A percentile compares a stretch with the other conserved stretches of the same genome.
phyloP scores from a whole-genome alignment of 148 eudicot genomes.

The Polygonum maritimum region DNA sequence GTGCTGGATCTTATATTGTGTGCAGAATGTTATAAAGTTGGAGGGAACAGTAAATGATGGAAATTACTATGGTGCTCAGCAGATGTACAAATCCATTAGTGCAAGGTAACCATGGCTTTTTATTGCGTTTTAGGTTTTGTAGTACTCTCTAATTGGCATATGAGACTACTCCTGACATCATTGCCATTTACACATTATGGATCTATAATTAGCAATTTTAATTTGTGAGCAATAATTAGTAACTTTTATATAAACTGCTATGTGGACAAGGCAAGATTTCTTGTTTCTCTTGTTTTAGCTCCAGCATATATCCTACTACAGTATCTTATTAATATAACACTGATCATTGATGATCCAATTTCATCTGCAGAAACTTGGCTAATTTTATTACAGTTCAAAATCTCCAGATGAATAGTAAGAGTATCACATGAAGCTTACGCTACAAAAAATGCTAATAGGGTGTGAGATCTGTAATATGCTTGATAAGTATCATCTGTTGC shows the following conservation, averaged over 20 bases:
- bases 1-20: neutral
- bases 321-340: neutral
- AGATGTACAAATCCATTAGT: constrained; percentile 82
- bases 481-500: neutral
- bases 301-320: neutral
- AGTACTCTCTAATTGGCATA: no score
- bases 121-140: neutral
- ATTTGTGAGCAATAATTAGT: no score
- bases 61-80: constrained; percentile 88
- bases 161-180: no score
- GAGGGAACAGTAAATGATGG: constrained; percentile 55
- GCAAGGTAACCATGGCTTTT: constrained; percentile 41
- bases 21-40: constrained; percentile 69
- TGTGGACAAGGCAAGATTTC: neutral
- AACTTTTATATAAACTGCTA: neutral
- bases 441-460: neutral
- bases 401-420: neutral
- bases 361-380: neutral
- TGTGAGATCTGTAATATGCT: neutral
- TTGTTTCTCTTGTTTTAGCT: neutral
- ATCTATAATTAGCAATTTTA: neutral
- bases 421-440: neutral
- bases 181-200: neutral
- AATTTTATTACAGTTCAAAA: neutral
- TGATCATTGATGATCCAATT: neutral